These are phyloP conservation scores for Jimgerdemannia flammicorona DNA, from an alignment of 192 early-diverging fungal genomes.

Conservation along the genomic window DNA sequence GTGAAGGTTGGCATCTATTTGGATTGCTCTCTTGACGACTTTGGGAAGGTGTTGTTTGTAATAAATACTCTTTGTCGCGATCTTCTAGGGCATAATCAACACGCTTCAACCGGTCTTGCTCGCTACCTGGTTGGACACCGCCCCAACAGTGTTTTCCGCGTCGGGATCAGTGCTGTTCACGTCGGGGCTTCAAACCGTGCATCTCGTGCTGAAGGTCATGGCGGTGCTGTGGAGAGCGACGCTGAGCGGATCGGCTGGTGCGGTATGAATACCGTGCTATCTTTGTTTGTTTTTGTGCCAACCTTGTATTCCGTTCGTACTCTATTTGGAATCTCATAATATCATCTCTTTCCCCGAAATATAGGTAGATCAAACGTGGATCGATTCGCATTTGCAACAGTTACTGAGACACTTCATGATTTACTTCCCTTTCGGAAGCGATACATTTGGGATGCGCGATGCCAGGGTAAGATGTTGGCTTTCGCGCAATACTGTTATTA, in stretches of 20 bases:
- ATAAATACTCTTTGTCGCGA: neutral
- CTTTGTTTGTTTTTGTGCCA: neutral
- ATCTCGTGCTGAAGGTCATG: slow-evolving; percentile 59
- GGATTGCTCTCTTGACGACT: neutral
- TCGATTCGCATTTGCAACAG: slow-evolving; percentile 46
- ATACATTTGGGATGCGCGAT: slow-evolving; percentile 41
- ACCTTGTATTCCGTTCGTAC: neutral
- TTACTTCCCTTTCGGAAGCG: slow-evolving; percentile 74
- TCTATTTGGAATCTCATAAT: neutral
- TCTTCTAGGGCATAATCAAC: slow-evolving; percentile 34
- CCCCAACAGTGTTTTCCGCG: slow-evolving; percentile 60
- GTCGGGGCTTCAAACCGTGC: slow-evolving; percentile 58
- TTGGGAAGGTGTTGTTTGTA: too few relatives aligned
- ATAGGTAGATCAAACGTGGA: slow-evolving; percentile 28
- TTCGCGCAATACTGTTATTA: neutral
- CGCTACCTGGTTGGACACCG: slow-evolving; percentile 75
- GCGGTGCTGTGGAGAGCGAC: slow-evolving; percentile 68
- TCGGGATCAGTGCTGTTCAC: slow-evolving; percentile 41
- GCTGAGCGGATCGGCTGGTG: slow-evolving; percentile 19
- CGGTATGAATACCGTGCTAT: neutral
- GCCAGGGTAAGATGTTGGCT: slow-evolving; percentile 38
- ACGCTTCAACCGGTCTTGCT: slow-evolving; percentile 64
- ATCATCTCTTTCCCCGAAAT: neutral
- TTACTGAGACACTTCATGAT: slow-evolving; percentile 66
- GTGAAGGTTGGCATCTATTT: slow-evolving; percentile 17